Percentiles rank a stretch among this genome's conserved stretches.
These are phyloP conservation scores for Vitis amurensis DNA, from an alignment of 164 flowering plant genomes.

Conservation along the genomic window DNA sequence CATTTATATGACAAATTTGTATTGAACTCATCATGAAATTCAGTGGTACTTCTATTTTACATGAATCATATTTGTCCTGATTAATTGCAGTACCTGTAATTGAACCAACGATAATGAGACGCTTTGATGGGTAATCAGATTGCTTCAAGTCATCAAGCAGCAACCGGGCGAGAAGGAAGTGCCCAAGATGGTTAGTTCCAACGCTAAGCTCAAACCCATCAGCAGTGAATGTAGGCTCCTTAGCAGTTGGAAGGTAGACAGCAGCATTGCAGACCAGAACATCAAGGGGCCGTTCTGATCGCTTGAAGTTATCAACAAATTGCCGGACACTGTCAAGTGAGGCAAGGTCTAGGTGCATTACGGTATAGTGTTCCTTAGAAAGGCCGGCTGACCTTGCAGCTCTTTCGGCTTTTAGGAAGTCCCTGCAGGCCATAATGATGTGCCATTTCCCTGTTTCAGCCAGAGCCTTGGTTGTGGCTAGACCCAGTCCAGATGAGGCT, in stretches of 20 bases:
- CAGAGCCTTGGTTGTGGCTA: constrained; percentile 88
- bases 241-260: constrained; percentile 89
- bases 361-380: constrained; percentile 72
- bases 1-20: neutral
- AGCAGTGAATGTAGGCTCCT: constrained; percentile 86
- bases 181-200: constrained; percentile 95
- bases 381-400: constrained; percentile 91
- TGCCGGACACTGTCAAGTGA: constrained; percentile 97
- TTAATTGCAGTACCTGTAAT: constrained; percentile 65
- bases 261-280: constrained; percentile 98
- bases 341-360: constrained; percentile 94
- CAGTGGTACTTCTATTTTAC: too few species aligned
- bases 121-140: constrained; percentile 88
- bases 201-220: constrained; percentile 96
- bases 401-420: constrained; percentile 91
- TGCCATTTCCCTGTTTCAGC: constrained; percentile 94
- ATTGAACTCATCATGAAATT: too few species aligned
- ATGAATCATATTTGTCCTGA: too few species aligned
- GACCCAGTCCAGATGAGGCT: constrained; percentile 93
- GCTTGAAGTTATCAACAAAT: constrained; percentile 74
- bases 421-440: constrained; percentile 92
- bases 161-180: constrained; percentile 81
- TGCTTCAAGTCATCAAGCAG: constrained; percentile 74
- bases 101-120: constrained; percentile 92
- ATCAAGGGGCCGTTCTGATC: constrained; percentile 76